Evolutionary conservation across 2,329 filamentous ascomycete genomes (phyloP), one percentile per base, ranked within the genome.

Genomic region (Aspergillus luchuensis): DNA sequence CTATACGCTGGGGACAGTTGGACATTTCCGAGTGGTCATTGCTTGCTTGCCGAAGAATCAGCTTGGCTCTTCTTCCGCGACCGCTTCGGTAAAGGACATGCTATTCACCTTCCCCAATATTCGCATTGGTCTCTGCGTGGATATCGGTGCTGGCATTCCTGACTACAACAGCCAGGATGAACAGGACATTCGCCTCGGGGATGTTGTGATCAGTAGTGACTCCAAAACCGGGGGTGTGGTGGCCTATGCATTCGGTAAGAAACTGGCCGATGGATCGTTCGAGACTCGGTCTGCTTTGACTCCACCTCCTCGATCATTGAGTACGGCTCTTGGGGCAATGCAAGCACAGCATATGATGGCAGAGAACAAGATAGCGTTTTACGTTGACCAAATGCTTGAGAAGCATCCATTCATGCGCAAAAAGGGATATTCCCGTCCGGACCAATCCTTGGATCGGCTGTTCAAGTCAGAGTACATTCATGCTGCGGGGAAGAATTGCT

Each of bases 171-270:
- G 28, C 30, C n/a, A 43, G 7, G n/a, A 38, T 21, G 21, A 38
- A 19, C 8, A n/a, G 10, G 57, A 58, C 13, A 6, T 59, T 19
- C 51, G 57, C 5, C 30, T 56, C 2, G 57, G 57, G 1, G 51
- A 62, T 41, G 60, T 62, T 8, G 56, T 62, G 0, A 28, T 62
- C 10, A 48, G 56, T 3, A 36, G 13, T 36, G 25, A 17, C 6
- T n/a, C 17, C 4, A 4, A n/a, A 4, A 19, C n/a, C 5, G 41
- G 38, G 0, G 49, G 28, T n/a, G 43, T 61, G 1, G 50, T 61
- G 1, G 23, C 21, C 7, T 58, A 57, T 17, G 43, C 52, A 0
- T 5, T 48, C 1, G 59, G 59, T 2, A 55, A 51, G n/a, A 36
- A 2, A 23, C 17, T 33, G 7, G 15, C 39, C 8, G 10, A 45